phyloP scores from a whole-genome alignment of 2,329 filamentous ascomycete species.

The Trichoderma atroviride region DNA sequence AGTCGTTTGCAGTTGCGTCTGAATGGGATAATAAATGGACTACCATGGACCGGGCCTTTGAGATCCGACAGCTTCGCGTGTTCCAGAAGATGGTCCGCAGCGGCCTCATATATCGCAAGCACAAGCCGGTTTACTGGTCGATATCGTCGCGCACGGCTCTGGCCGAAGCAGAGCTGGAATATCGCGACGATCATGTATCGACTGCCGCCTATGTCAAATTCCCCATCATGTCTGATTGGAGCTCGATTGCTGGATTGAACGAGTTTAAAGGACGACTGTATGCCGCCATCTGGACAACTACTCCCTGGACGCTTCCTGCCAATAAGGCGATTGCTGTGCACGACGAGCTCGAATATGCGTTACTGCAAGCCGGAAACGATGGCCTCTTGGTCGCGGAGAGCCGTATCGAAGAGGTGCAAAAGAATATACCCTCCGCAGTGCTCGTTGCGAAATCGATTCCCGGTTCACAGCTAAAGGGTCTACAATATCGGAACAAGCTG shows the following conservation, averaged over 20 bases:
- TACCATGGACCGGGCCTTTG: conserved; percentile 77
- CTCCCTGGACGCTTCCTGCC: conserved; percentile 93
- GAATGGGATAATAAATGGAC: conserved; percentile 78
- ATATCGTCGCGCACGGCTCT: conserved; percentile 77
- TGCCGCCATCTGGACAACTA: conserved; percentile 98
- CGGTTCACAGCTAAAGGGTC: conserved; percentile 66
- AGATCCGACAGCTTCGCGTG: conserved; percentile 72
- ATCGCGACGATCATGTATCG: conserved; percentile 73
- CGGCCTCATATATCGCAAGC: conserved; percentile 74
- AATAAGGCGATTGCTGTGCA: conserved; percentile 88
- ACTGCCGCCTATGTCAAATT: conserved; percentile 80
- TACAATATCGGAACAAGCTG: conserved; percentile 72
- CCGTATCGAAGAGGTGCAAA: conserved; percentile 63
- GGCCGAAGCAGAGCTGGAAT: conserved; percentile 83
- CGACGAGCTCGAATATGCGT: conserved; percentile 70
- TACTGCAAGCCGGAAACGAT: conserved; percentile 61
- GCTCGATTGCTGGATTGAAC: conserved; percentile 40
- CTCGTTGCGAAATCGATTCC: conserved; percentile 59
- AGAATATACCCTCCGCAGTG: conserved; percentile 53
- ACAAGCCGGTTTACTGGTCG: conserved; percentile 87
- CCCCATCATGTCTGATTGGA: conserved; percentile 57
- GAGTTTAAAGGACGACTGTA: conserved; percentile 57
- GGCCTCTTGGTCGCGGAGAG: conserved; percentile 73
- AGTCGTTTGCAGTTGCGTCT: conserved; percentile 74
- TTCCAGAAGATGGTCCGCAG: conserved; percentile 75